Conservation (phyloP, 495 filamentous ascomycete species). For the Aspergillus sclerotioniger region DNA sequence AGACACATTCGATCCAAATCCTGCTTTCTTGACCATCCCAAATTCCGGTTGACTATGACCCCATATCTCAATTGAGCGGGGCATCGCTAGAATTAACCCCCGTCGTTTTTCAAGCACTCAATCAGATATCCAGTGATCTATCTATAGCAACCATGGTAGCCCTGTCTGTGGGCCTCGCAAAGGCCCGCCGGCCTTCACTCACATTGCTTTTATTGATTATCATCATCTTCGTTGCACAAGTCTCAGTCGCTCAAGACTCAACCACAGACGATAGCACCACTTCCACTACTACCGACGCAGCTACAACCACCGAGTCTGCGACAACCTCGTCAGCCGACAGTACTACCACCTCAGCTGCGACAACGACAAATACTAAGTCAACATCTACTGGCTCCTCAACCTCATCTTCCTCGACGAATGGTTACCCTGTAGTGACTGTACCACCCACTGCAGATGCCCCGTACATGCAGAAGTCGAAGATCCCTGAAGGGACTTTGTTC, state of each 20-base stretch:
- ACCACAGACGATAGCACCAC: conserved; percentile 6
- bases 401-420: conserved; percentile 27
- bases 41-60: neutral
- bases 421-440: conserved; percentile 53
- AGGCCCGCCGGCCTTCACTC: conserved; percentile 24
- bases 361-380: conserved; percentile 18
- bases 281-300: too few relatives aligned
- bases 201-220: conserved; percentile 22
- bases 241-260: conserved; percentile 15
- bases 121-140: conserved; percentile 3
- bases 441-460: conserved; percentile 83
- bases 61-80: neutral
- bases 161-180: conserved; percentile 22
- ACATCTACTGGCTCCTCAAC: conserved; percentile 22
- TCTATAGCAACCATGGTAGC: conserved; percentile 15
- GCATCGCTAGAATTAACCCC: neutral
- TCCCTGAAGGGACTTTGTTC: conserved; percentile 94
- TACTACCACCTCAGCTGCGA: neutral
- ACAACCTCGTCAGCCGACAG: conserved; percentile 10
- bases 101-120: too few relatives aligned
- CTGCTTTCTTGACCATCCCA: neutral
- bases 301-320: conserved; percentile 24
- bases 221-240: conserved; percentile 20
- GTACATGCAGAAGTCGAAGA: conserved; percentile 89
- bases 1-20: neutral